Evolutionary conservation across 2,329 filamentous ascomycete species (phyloP), one percentile per base, ranked within the genome.

Genomic region (Clarireedia sp.): DNA sequence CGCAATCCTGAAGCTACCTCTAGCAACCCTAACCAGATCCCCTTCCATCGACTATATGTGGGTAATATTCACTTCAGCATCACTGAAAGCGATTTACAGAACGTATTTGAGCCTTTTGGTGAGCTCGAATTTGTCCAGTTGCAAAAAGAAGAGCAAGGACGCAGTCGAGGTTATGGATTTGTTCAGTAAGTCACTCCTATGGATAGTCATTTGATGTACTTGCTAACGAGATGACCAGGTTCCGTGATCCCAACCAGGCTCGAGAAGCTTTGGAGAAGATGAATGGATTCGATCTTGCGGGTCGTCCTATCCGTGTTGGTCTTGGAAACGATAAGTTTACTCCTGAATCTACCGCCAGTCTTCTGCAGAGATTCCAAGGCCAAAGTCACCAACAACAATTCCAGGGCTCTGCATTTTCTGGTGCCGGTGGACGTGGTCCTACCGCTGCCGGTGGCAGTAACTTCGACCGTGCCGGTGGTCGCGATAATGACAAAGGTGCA

Each of bases 311-410:
- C 72, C 90, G 94, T 70, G 95, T 99, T 73, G 94, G 94, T 73
- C 89, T 99, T 77, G 94, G 94, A 74, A 99, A 96, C 78, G 94
- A 99, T 88, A 97, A 97, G 83, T 97, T 97, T 75, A 97, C 91
- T 74, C 88, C 91, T 69, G 94, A 97, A 76, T 94, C 90, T 74
- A 96, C 90, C 73, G 87, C 90, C 72, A 91, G 89, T 75, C 82
- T 95, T 70, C 78, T 95, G 69, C 90, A 95, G 77, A 90, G 90
- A 74, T 95, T 95, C 78, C 87, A 90, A 72, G 86, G 87, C 70
- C 86, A 88, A 73, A 85, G 77, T 68, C 76, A 83, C 73, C 79
- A 80, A 73, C 75, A 76, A 73, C 81, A 82, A 71, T 94, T 85
- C 72, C 90, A 95, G 76, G 90, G 90, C 70, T 96, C 91, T 60